A percentile compares a stretch with the other conserved stretches of the same genome.
Conservation (phyloP, 495 filamentous ascomycete genomes). For the Penicillium lagena region DNA sequence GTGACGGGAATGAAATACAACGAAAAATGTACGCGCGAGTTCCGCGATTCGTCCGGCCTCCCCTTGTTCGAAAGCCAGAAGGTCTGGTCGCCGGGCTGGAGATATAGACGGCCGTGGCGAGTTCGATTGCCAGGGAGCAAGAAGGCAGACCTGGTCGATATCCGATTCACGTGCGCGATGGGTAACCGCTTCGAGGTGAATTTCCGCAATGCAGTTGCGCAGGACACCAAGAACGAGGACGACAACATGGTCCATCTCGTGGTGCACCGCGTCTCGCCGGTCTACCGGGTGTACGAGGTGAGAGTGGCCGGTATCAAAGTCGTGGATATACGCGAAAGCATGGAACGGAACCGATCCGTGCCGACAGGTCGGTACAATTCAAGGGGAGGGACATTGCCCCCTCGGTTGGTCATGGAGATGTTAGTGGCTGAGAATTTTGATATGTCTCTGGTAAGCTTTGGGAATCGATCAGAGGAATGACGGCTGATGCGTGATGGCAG, state of each 20-base stretch:
- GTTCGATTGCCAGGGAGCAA: conserved; percentile 11
- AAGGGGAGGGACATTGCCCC: not conserved
- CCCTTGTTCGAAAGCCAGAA: conserved; percentile 11
- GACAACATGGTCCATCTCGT: conserved; percentile 6
- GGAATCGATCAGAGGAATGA: no score
- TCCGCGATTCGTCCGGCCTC: conserved; percentile 14
- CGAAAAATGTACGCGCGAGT: conserved; percentile 5
- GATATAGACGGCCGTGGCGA: conserved; percentile 3
- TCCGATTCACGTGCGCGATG: not conserved
- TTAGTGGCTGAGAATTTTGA: conserved; percentile 12
- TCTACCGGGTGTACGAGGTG: not conserved
- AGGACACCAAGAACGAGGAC: conserved; percentile 1
- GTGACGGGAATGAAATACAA: conserved; percentile 13
- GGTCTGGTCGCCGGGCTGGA: not conserved
- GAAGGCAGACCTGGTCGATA: conserved; percentile 5
- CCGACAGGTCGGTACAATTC: not conserved
- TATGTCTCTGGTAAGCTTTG: conserved; percentile 6
- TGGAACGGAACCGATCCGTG: conserved; percentile 6
- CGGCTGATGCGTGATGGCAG: no score
- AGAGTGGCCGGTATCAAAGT: conserved; percentile 5
- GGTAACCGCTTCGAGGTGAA: not conserved
- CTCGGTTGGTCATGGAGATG: conserved; percentile 6
- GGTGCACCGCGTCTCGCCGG: not conserved
- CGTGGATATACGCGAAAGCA: conserved; percentile 14
- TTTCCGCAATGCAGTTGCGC: conserved; percentile 7